phyloP scores from a whole-genome alignment of 495 filamentous ascomycete genomes.

The Filosporella fistucella region DNA sequence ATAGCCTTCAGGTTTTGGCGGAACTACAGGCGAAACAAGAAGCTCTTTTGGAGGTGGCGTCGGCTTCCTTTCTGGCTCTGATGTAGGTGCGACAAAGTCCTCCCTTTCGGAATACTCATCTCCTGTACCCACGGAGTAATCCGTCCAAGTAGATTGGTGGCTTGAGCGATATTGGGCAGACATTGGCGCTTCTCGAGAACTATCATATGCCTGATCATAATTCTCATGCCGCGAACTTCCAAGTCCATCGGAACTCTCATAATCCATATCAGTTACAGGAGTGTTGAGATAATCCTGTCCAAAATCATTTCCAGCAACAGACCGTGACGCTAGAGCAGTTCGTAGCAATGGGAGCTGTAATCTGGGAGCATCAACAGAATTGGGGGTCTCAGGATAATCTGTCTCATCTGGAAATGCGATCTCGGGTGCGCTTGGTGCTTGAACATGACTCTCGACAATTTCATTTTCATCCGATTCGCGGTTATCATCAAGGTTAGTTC shows the following conservation, averaged over 20 bases:
- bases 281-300: slow-evolving; percentile 15
- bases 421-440: not conserved
- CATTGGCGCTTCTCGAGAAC: slow-evolving; percentile 21
- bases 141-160: slow-evolving; percentile 49
- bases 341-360: slow-evolving; percentile 11
- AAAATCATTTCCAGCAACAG: slow-evolving; percentile 8
- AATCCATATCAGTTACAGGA: slow-evolving; percentile 22
- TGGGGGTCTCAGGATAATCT: not conserved
- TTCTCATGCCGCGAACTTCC: slow-evolving; percentile 25
- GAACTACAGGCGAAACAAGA: slow-evolving; percentile 5
- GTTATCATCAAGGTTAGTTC: not conserved
- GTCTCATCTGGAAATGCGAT: slow-evolving; percentile 3
- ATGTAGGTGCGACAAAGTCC: not conserved
- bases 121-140: slow-evolving; percentile 45
- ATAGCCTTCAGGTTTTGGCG: slow-evolving; percentile 19
- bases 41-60: slow-evolving; percentile 28
- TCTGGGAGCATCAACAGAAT: not conserved
- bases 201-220: slow-evolving; percentile 1
- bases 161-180: slow-evolving; percentile 34
- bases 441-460: not conserved
- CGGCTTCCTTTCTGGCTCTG: slow-evolving; percentile 17
- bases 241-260: slow-evolving; percentile 21
- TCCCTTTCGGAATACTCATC: slow-evolving; percentile 22
- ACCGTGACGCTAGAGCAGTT: slow-evolving; percentile 14
- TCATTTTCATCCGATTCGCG: not conserved